Conservation (phyloP, 2,329 filamentous ascomycete genomes). For the Neurospora sp. region DNA sequence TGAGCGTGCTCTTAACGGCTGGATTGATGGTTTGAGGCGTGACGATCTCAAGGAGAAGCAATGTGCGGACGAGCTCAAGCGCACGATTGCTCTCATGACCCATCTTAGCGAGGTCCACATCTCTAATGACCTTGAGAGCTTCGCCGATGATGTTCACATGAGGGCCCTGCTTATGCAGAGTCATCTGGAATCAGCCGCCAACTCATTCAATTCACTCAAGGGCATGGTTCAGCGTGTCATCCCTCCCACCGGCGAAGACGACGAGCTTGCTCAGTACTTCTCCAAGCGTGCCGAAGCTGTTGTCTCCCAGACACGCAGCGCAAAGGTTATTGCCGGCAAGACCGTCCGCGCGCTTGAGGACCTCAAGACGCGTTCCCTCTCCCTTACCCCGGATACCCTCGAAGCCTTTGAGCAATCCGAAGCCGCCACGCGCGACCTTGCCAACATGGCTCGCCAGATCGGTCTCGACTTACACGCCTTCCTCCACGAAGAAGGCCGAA, state of each 20-base stretch:
- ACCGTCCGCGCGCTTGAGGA: slow-evolving; percentile 68
- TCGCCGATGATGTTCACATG: slow-evolving; percentile 73
- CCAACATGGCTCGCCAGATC: slow-evolving; percentile 54
- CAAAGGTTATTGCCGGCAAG: slow-evolving; percentile 76
- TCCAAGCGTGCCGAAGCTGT: slow-evolving; percentile 60
- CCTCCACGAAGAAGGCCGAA: slow-evolving; percentile 61
- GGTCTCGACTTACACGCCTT: slow-evolving; percentile 57
- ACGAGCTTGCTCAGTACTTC: slow-evolving; percentile 58
- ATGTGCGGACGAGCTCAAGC: slow-evolving; percentile 70
- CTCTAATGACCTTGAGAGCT: slow-evolving; percentile 55
- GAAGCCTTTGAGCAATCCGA: slow-evolving; percentile 64
- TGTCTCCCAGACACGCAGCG: slow-evolving; percentile 65
- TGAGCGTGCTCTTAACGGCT: slow-evolving; percentile 77
- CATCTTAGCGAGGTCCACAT: slow-evolving; percentile 79
- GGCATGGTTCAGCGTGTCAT: slow-evolving; percentile 58
- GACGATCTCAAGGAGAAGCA: slow-evolving; percentile 81
- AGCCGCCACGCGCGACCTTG: slow-evolving; percentile 51
- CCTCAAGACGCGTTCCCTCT: slow-evolving; percentile 63
- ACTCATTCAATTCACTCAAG: slow-evolving; percentile 53
- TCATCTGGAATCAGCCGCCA: slow-evolving; percentile 68
- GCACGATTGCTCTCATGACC: slow-evolving; percentile 76
- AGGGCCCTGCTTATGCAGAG: slow-evolving; percentile 66
- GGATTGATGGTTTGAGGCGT: slow-evolving; percentile 73
- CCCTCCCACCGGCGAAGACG: slow-evolving; percentile 46
- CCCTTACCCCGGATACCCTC: slow-evolving; percentile 56